Evolutionary conservation across 306 rosid species (phyloP).

Genomic region (Leucaena leucocephala): DNA sequence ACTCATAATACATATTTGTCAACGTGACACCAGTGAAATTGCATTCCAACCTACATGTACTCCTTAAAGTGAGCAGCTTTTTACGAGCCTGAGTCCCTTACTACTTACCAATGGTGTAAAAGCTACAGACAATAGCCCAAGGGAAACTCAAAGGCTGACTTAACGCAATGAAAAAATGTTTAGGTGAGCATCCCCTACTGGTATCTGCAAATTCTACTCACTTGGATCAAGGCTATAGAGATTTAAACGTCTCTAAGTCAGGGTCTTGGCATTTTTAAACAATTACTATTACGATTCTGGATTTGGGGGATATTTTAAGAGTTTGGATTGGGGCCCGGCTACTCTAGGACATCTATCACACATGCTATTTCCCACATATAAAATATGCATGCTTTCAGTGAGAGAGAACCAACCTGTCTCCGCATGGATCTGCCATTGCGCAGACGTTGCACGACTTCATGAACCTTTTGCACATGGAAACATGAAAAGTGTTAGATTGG

Average conservation of each 20-base stretch:
- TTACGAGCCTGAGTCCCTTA: background rate
- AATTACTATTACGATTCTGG: background rate
- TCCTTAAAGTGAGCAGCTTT: background rate
- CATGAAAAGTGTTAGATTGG: background rate
- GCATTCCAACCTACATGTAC: background rate
- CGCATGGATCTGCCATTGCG: background rate
- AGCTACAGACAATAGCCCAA: background rate
- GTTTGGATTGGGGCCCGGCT: background rate
- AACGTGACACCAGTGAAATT: background rate
- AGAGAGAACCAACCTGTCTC: slow-evolving; percentile 21
- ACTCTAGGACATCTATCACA: background rate
- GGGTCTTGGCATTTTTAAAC: background rate
- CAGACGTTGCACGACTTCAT: background rate
- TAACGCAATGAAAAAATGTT: background rate
- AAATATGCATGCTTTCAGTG: background rate
- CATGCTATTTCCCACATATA: background rate
- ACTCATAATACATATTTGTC: background rate
- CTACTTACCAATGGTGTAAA: background rate
- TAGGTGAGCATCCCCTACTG: background rate
- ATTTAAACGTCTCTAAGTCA: background rate
- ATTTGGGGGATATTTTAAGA: background rate
- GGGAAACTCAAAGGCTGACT: background rate
- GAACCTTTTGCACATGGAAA: slow-evolving; percentile 18
- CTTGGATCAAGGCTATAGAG: background rate
- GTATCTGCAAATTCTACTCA: background rate